Conservation (phyloP, 805 yeast genomes). For the Saitoella complicata region DNA sequence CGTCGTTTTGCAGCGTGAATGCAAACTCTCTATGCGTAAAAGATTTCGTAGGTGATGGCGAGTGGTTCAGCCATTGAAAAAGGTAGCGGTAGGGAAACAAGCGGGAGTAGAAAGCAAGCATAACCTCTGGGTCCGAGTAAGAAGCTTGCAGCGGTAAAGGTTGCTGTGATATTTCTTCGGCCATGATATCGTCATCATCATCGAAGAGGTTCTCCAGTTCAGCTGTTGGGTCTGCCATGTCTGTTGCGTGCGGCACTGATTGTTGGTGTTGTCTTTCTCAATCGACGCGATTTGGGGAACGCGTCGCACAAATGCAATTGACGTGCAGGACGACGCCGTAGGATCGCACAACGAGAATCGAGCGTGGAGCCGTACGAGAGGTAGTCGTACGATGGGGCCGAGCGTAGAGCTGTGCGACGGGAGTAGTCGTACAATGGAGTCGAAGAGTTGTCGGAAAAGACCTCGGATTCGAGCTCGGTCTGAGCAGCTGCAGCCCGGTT, state of each 20-base stretch:
- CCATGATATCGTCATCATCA: background rate
- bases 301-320: too few species aligned
- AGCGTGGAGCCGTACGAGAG: too few species aligned
- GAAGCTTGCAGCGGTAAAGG: background rate
- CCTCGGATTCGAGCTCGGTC: too few species aligned
- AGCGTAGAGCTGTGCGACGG: too few species aligned
- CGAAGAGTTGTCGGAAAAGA: too few species aligned
- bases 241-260: background rate
- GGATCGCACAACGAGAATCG: too few species aligned
- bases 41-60: slow-evolving; percentile 55
- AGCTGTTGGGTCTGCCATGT: background rate
- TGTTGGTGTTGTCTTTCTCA: background rate
- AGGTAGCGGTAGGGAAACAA: slow-evolving; percentile 21
- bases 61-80: slow-evolving; percentile 83
- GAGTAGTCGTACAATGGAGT: too few species aligned
- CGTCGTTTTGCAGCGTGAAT: slow-evolving; percentile 72
- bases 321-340: too few species aligned
- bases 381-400: too few species aligned
- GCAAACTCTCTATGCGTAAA: slow-evolving; percentile 89
- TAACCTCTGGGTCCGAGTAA: slow-evolving; percentile 26
- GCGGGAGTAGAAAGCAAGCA: slow-evolving; percentile 53
- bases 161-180: background rate
- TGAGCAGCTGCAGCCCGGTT: too few species aligned
- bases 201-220: background rate
- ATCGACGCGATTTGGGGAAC: too few species aligned